Conservation (phyloP, 176 grass and related monocot species). For the Oryza australiensis region DNA sequence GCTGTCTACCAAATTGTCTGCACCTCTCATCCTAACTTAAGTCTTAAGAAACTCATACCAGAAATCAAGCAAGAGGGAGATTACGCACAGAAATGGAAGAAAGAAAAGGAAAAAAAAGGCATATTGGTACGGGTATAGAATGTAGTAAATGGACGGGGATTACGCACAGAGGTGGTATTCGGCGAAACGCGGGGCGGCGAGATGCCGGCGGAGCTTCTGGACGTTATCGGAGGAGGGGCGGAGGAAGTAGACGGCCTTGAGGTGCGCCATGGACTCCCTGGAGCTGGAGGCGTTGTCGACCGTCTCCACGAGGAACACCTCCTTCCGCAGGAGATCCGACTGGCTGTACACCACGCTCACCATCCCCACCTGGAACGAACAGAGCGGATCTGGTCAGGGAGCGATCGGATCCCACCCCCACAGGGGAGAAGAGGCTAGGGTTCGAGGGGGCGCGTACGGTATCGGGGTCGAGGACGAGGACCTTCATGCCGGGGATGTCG, state of each 20-base stretch:
- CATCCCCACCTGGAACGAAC: conserved; percentile 68
- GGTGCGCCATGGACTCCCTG: conserved; percentile 83
- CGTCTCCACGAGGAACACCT: conserved; percentile 93
- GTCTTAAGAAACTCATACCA: neutral
- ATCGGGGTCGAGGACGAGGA: conserved; percentile 83
- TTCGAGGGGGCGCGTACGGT: conserved; percentile 49
- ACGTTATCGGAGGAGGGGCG: conserved; percentile 78
- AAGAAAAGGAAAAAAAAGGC: neutral
- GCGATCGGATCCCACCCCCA: neutral
- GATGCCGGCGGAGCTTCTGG: conserved; percentile 83
- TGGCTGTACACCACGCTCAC: conserved; percentile 97
- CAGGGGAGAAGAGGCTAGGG: neutral
- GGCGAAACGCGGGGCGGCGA: conserved; percentile 76
- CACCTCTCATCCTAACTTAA: neutral
- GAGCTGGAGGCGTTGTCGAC: conserved; percentile 87
- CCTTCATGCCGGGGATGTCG: conserved; percentile 93
- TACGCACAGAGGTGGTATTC: conserved; percentile 90
- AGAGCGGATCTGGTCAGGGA: conserved; percentile 15
- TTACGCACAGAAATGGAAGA: neutral
- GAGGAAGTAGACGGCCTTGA: conserved; percentile 94
- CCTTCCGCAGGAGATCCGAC: conserved; percentile 87
- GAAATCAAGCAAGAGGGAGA: neutral
- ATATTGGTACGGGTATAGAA: neutral
- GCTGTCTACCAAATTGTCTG: conserved; percentile 18
- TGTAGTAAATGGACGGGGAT: neutral